A percentile compares a stretch with the other conserved stretches of the same genome.
These are phyloP conservation scores for Trichoderma lentiforme DNA, from an alignment of 2,329 filamentous ascomycete species.

Conservation along the genomic window DNA sequence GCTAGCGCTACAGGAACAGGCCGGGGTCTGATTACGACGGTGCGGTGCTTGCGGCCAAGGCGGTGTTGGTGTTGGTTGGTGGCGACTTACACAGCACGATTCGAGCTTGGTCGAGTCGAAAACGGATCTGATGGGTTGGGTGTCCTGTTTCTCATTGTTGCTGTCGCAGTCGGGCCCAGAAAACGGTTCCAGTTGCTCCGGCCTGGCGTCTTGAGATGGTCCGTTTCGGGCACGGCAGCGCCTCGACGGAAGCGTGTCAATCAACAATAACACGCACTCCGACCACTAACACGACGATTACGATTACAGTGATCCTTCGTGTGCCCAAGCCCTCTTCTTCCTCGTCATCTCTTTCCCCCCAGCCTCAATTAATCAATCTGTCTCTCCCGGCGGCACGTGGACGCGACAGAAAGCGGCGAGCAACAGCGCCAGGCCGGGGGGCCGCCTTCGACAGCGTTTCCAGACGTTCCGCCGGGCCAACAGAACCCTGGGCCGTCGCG, in stretches of 20 bases:
- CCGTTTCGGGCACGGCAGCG: neutral
- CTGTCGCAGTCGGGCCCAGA: neutral
- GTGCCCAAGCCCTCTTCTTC: neutral
- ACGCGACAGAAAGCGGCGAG: slow-evolving; percentile 13
- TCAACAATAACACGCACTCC: neutral
- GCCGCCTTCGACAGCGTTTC: slow-evolving; percentile 12
- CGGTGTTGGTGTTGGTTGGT: slow-evolving; percentile 4
- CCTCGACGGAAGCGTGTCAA: neutral
- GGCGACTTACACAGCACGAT: neutral
- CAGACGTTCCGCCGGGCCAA: slow-evolving; percentile 10
- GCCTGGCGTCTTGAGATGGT: neutral
- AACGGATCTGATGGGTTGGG: neutral
- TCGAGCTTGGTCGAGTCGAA: neutral
- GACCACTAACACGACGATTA: neutral
- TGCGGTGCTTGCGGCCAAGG: slow-evolving; percentile 14
- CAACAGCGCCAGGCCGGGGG: neutral
- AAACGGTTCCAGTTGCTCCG: neutral
- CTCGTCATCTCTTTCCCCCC: neutral
- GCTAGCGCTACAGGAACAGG: neutral
- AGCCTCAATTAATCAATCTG: neutral
- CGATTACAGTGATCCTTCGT: neutral
- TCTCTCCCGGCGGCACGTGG: slow-evolving; percentile 5
- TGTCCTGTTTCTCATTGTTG: neutral
- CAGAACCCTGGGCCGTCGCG: neutral
- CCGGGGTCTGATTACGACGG: slow-evolving; percentile 11